phyloP scores from a whole-genome alignment of 306 rosid genomes.

The Fragaria vesca region DNA sequence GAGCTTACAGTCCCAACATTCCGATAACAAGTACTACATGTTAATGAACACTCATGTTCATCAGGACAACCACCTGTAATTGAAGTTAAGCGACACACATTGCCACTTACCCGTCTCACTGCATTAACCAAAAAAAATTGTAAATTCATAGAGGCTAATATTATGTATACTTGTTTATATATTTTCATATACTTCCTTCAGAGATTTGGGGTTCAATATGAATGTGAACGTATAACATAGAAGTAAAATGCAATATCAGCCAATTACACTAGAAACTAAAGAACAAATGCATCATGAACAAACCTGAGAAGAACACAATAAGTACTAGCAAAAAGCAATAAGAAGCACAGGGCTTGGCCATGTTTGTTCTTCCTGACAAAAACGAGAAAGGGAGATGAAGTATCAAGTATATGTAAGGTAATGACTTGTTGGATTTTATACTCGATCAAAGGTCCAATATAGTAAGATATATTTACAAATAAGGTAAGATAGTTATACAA shows the following conservation, averaged over 20 bases:
- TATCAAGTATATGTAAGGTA: background rate
- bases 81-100: background rate
- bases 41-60: background rate
- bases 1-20: background rate
- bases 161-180: background rate
- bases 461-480: too few relatives aligned
- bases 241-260: too few relatives aligned
- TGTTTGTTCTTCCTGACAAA: background rate
- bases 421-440: too few relatives aligned
- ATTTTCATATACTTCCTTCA: too few relatives aligned
- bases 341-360: background rate
- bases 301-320: background rate
- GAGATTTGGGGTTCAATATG: too few relatives aligned
- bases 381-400: background rate
- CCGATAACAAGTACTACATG: conserved; percentile 24
- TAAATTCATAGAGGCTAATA: background rate
- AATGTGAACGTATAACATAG: too few relatives aligned
- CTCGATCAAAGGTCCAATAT: too few relatives aligned
- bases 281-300: too few relatives aligned
- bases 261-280: too few relatives aligned
- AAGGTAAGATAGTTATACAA: too few relatives aligned
- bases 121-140: background rate
- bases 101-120: background rate
- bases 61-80: conserved; percentile 24
- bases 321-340: background rate